Conservation (phyloP, 345 rosid species). For the Erucastrum elatum region DNA sequence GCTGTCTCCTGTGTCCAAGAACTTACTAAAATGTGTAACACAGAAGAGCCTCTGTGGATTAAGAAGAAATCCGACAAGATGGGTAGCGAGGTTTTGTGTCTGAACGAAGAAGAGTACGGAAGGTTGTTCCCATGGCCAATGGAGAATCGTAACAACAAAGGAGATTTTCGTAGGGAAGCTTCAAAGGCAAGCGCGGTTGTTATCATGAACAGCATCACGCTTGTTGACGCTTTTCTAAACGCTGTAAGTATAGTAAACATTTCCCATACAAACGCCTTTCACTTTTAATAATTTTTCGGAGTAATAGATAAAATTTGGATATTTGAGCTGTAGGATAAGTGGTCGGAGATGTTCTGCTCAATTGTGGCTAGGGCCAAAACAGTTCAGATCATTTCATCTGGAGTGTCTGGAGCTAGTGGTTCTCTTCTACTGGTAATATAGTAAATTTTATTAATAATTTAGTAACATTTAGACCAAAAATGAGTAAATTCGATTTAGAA, state of each 20-base stretch:
- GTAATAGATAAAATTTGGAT: background rate
- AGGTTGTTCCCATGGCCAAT: constrained; percentile 70
- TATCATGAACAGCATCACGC: constrained; percentile 85
- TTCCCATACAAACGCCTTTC: background rate
- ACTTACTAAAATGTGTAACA: constrained; percentile 64
- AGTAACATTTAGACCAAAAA: no score
- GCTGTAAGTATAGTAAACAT: constrained; percentile 48
- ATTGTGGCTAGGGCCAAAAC: constrained; percentile 84
- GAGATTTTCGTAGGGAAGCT: constrained; percentile 65
- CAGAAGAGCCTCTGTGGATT: constrained; percentile 72
- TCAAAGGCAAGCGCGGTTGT: constrained; percentile 70
- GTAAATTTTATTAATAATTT: background rate
- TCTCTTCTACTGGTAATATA: constrained; percentile 74
- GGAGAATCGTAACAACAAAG: constrained; percentile 41
- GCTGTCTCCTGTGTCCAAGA: constrained; percentile 70
- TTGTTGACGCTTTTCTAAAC: constrained; percentile 81
- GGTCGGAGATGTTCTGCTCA: constrained; percentile 90
- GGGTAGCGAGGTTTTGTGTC: constrained; percentile 44
- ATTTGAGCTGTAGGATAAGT: constrained; percentile 56
- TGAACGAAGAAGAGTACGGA: constrained; percentile 65
- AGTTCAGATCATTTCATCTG: constrained; percentile 63
- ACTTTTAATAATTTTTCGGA: background rate
- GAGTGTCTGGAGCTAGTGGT: constrained; percentile 71
- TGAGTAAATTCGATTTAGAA: background rate
- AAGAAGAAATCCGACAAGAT: constrained; percentile 35